Base-by-base conservation (phyloP, 352 stramenopile genomes). In the Globisporangium camurandrum region DNA sequence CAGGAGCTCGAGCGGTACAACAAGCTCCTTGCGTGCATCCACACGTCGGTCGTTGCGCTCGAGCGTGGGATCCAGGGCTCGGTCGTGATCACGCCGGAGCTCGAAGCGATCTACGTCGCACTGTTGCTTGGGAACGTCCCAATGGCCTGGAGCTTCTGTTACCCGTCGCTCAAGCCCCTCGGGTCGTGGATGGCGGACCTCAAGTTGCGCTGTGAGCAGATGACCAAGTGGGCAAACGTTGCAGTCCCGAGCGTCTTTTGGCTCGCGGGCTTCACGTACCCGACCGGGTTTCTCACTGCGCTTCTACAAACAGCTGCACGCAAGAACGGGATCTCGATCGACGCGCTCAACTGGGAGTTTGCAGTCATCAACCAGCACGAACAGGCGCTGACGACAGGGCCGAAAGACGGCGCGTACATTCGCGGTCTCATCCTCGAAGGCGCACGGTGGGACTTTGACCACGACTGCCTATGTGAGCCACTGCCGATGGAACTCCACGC, bases 1-100 rank as follows among this genome's bases (percentile, higher is more conserved):
- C 95, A 98, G 59, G 95, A 98, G 47, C 68, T 97, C 0, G 92
- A 98, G 51, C 77, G 90, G 23, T 98, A 98, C 71, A 97, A 97
- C 66, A 86, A 87, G 31, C 59, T 98, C 22, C 56, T 98, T 8
- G 56, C 59, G 4, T 73, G 66, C 4, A 89, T 98, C 28, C 83
- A 79, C 17, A 57, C 55, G 5, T 91, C 92, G 1, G 67, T 98
- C 2, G 47, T 76, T 10, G 84, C 87, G 28, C 59, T 98, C 3
- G 81, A 97, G 64, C 87, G 92, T 42, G 95, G 88, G 1, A 95
- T 97, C 36, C 79, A 98, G 38, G 95, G 95, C 2, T 75, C 93
- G 2, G 90, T 98, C 0, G 79, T 98, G n/a, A 97, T 98, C 44
- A 98, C 94, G 1, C 79, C 88, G 0, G 90, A 98, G 48, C 73